These are phyloP conservation scores for Kickxella alabastrina DNA, from an alignment of 192 early-diverging fungal species.

Conservation along the genomic window DNA sequence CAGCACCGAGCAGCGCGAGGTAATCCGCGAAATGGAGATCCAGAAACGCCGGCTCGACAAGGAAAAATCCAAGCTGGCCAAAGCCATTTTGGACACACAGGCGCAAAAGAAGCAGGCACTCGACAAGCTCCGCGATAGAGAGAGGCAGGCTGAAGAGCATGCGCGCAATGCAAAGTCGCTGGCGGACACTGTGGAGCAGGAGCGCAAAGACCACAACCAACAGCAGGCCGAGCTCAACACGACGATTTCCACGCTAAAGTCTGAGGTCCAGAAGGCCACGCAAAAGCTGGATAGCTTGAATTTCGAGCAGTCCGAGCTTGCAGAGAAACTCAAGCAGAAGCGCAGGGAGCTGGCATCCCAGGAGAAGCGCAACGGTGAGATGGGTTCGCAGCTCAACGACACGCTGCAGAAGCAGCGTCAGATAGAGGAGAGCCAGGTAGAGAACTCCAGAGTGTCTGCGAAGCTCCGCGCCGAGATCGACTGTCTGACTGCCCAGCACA, in stretches of 20 bases:
- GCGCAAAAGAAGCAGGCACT: conserved; percentile 23
- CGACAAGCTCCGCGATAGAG: conserved; percentile 21
- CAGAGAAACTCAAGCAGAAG: conserved; percentile 12
- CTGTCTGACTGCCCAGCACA: conserved; percentile 6
- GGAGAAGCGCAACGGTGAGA: conserved; percentile 22
- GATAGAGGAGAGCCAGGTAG: conserved; percentile 11
- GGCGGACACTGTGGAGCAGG: conserved; percentile 19
- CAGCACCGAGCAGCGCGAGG: conserved; percentile 19
- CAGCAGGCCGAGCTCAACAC: conserved; percentile 21
- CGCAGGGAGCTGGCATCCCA: conserved; percentile 14
- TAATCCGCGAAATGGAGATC: conserved; percentile 32
- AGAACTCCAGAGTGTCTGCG: conserved; percentile 3
- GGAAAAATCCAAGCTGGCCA: conserved; percentile 17
- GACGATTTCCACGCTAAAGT: conserved; percentile 17
- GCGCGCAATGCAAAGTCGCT: conserved; percentile 19
- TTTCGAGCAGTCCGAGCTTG: conserved; percentile 10
- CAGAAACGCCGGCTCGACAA: conserved; percentile 38
- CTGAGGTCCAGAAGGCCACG: conserved; percentile 21
- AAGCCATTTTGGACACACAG: conserved; percentile 18
- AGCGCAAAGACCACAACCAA: conserved; percentile 25
- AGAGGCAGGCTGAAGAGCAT: conserved; percentile 12
- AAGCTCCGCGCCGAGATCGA: conserved; percentile 23
- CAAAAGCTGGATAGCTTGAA: conserved; percentile 10
- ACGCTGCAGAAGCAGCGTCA: conserved; percentile 8
- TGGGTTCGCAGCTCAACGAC: conserved; percentile 20